Evolutionary conservation across 202 grass and related monocot species (phyloP).

Genomic region (Setaria italica): DNA sequence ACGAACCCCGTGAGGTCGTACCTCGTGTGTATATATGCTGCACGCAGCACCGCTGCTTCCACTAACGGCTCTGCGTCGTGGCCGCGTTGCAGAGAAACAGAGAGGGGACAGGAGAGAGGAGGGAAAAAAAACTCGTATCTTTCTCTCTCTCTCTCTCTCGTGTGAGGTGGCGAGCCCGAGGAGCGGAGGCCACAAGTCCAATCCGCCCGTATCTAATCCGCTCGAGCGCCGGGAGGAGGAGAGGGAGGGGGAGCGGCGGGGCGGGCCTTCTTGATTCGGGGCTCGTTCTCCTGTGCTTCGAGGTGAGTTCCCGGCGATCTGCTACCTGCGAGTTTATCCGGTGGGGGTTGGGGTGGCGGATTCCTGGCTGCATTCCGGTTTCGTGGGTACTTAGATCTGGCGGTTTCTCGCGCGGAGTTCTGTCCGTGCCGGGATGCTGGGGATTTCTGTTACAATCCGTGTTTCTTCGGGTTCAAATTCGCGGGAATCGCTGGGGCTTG

Average conservation of each 20-base stretch:
- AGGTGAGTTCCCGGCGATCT: slow-evolving; percentile 52
- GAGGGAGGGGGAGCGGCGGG: background rate
- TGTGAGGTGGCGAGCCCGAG: slow-evolving; percentile 46
- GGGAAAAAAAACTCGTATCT: background rate
- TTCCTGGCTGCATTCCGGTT: slow-evolving; percentile 14
- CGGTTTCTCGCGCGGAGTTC: background rate
- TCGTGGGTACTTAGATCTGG: slow-evolving; percentile 35
- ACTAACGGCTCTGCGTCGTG: slow-evolving; percentile 49
- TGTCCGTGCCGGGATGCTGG: background rate
- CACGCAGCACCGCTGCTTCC: background rate
- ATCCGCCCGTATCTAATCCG: slow-evolving; percentile 49
- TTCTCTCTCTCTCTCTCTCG: no score
- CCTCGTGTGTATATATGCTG: slow-evolving; percentile 27
- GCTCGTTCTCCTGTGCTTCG: background rate
- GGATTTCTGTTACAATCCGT: background rate
- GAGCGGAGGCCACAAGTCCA: slow-evolving; percentile 46
- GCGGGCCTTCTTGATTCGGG: background rate
- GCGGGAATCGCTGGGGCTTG: background rate
- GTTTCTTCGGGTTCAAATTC: background rate
- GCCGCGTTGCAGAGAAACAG: background rate
- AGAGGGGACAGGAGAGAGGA: fast-evolving
- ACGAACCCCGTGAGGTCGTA: background rate
- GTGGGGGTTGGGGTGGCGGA: background rate
- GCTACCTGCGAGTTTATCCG: background rate
- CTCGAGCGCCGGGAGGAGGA: slow-evolving; percentile 17